Evolutionary conservation across 495 filamentous ascomycete species (phyloP).

Genomic region (Hypoxylon perforatum): DNA sequence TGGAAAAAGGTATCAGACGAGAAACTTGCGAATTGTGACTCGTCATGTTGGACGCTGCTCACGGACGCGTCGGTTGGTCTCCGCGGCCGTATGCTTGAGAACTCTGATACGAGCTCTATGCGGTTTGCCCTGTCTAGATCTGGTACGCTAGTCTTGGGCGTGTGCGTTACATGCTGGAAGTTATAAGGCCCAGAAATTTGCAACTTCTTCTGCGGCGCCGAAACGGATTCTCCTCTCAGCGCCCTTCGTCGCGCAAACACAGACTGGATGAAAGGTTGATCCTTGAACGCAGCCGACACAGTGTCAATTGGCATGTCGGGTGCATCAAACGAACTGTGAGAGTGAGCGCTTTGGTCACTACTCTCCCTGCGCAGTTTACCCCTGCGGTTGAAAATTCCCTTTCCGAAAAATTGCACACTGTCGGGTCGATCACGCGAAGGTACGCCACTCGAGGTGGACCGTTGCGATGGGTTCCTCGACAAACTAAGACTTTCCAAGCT

Average conservation of each 20-base stretch:
- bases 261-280: conserved; percentile 54
- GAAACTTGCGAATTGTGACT: conserved; percentile 72
- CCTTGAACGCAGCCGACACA: conserved; percentile 40
- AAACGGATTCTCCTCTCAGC: conserved; percentile 47
- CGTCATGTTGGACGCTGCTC: conserved; percentile 70
- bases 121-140: conserved; percentile 66
- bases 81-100: conserved; percentile 75
- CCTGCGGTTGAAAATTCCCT: conserved; percentile 61
- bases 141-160: conserved; percentile 71
- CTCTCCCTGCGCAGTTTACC: conserved; percentile 56
- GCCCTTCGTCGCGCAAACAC: conserved; percentile 56
- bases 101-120: conserved; percentile 72
- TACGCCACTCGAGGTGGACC: conserved; percentile 58
- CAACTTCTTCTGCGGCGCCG: conserved; percentile 49
- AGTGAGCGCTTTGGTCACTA: conserved; percentile 51
- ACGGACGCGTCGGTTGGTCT: conserved; percentile 65
- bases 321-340: conserved; percentile 51
- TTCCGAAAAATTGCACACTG: conserved; percentile 65
- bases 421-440: conserved; percentile 61
- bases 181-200: conserved; percentile 86
- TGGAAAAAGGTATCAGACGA: conserved; percentile 63
- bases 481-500: conserved; percentile 52
- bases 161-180: conserved; percentile 89
- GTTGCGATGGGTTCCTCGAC: conserved; percentile 62
- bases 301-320: conserved; percentile 46